Evolutionary conservation across 2,329 filamentous ascomycete genomes (phyloP), one percentile per base, ranked within the genome.

Genomic region (Diaporthe sp.): DNA sequence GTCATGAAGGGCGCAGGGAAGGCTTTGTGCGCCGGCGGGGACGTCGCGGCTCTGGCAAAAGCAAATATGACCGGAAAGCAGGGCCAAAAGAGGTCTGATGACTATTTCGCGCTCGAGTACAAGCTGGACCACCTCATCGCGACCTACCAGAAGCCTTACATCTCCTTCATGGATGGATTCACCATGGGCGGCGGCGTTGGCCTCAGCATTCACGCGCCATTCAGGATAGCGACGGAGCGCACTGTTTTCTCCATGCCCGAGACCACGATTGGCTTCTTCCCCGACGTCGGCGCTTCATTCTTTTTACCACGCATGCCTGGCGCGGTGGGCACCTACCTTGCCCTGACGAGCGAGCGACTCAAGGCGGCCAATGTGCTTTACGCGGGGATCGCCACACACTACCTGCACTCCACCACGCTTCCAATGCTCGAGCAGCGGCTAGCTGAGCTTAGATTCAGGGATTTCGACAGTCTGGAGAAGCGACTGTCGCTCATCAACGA

Each of bases 181-280:
- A 99, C 97, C 71, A 99, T 99, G 97, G 97, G 97, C 74, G 97
- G 97, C 74, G 97, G 97, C 79, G 97, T 98, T 72, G 97, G 97
- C 9, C 90, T 99, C 74, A 97, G 94, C 84, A 91, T 98, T 71
- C 97, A 99, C 85, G 96, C 97, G 3, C 97, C 97, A 4, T 96
- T 99, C 89, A 91, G 97, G 76, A 98, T 99, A 82, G 97, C 97
- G 51, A 99, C 97, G 3, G 97, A 99, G 86, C 94, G 93, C 82
- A 99, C 97, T 8, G 86, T 98, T 65, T 98, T 99, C 81, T 96
- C 97, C 79, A 99, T 99, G 97, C 97, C 97, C 42, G 97, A 99
- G 87, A 99, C 97, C 5, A 98, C 92, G 12, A 99, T 99, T 82
- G 97, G 97, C 53, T 98, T 98, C 89, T 99, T 99, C 89, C 97